phyloP scores from a whole-genome alignment of 345 rosid genomes.

The Salix dunnii region DNA sequence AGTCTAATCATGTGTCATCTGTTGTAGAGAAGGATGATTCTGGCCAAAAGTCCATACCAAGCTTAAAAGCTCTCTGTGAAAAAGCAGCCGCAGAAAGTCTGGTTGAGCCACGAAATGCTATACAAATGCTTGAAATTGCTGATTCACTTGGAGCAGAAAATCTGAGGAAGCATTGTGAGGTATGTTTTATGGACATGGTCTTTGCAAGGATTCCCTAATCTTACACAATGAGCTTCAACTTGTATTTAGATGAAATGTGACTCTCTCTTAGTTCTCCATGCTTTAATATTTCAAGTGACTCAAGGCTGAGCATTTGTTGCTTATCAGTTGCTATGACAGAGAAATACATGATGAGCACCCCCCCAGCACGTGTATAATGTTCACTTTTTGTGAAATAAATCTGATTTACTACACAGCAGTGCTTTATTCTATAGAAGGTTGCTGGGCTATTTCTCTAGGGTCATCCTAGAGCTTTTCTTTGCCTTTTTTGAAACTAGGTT shows the following conservation, averaged over 20 bases:
- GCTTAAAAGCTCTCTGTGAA: slow-evolving; percentile 81
- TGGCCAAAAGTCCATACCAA: slow-evolving; percentile 41
- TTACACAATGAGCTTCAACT: neutral
- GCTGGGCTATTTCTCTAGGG: too few relatives aligned
- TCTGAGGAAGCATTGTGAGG: slow-evolving; percentile 89
- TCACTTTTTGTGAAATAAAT: too few relatives aligned
- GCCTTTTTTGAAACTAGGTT: neutral
- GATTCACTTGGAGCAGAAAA: slow-evolving; percentile 89
- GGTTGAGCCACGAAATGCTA: slow-evolving; percentile 87
- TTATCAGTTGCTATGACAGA: too few relatives aligned
- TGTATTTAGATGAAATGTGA: neutral
- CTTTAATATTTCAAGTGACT: neutral
- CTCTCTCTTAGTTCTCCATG: neutral
- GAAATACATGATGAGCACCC: too few relatives aligned
- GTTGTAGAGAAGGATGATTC: slow-evolving; percentile 31
- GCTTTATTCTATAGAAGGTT: too few relatives aligned
- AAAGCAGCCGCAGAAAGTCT: slow-evolving; percentile 82
- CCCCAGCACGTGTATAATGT: too few relatives aligned
- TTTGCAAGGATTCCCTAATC: neutral
- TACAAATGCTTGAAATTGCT: slow-evolving; percentile 90
- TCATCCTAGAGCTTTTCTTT: too few relatives aligned
- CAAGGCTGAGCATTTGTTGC: too few relatives aligned
- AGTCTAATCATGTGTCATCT: slow-evolving; percentile 30
- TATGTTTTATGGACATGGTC: slow-evolving; percentile 21
- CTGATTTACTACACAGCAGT: too few relatives aligned